Evolutionary conservation across 1,284 basidiomycete genomes (phyloP), one percentile per base, ranked within the genome.

Genomic region (Ganoderma sinense): DNA sequence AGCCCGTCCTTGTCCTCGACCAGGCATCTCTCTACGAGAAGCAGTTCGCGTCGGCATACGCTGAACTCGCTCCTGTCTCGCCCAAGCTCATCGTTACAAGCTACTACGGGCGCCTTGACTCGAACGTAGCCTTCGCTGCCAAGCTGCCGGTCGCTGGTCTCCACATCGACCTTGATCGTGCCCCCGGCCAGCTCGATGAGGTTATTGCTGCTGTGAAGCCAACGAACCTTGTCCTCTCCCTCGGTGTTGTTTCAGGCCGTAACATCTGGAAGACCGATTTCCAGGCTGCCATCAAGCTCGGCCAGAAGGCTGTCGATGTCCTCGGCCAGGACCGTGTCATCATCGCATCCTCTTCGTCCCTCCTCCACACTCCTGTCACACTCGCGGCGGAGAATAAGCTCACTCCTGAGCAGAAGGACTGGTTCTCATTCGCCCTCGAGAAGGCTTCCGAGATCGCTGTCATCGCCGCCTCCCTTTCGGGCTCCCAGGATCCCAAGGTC

Each of bases 261-360:
- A 99, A 99, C 89, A 96, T 99, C 86, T 99, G 98, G 98, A 99
- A 99, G 91, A 95, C 92, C 73, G 97, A 99, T 86, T 92, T 99
- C 79, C 86, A 88, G 76, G 92, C 90, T 65, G 93, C 95, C 70
- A 88, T 97, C 84, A 91, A 93, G 80, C 84, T 91, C 65, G 96
- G 90, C 71, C 91, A 97, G 86, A 95, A 94, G 83, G 97, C 96
- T 66, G 85, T 97, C 77, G 89, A 91, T 66, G 87, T 85, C 61
- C 91, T 98, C 77, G 96, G 96, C 72, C 84, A 86, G 74, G 94
- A 96, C 75, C 96, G 97, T 74, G 95, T 99, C 79, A 90, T 98
- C 80, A 87, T 98, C 78, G 96, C 96, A 43, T 97, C 98, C 65
- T 99, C 97, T 14, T 99, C 97, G 51, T 99, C 98, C 69, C 94